phyloP scores from a whole-genome alignment of 257 asterid genomes.

The Craterostigma plantagineum region DNA sequence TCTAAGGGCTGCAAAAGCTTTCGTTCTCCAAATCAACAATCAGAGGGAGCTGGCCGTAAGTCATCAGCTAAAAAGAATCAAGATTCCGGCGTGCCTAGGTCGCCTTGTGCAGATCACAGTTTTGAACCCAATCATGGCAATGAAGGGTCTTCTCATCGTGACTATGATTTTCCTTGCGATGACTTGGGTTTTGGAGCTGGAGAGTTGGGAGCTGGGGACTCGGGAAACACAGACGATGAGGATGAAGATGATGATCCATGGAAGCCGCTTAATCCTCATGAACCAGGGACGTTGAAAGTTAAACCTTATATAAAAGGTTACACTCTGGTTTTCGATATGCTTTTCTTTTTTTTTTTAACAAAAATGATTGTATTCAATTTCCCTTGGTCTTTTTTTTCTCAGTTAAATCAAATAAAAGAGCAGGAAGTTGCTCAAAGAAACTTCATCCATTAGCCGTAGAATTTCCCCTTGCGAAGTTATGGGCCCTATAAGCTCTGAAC shows the following conservation, averaged over 20 bases:
- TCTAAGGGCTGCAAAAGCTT: constrained; percentile 43
- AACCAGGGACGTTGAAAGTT: constrained; percentile 66
- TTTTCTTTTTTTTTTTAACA: background rate
- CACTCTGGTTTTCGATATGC: background rate
- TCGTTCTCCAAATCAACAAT: constrained; percentile 35
- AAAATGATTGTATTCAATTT: background rate
- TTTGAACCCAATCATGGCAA: constrained; percentile 22
- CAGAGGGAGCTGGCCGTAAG: constrained; percentile 35
- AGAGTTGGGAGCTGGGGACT: constrained; percentile 12
- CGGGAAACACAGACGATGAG: constrained; percentile 24
- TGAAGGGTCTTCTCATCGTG: constrained; percentile 19
- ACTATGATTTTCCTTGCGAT: constrained; percentile 22
- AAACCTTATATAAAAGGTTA: constrained; percentile 61
- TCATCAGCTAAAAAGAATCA: constrained; percentile 30
- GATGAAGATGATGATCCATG: constrained; percentile 74
- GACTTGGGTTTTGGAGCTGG: constrained; percentile 26
- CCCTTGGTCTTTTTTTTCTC: constrained; percentile 12
- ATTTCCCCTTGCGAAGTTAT: constrained; percentile 63
- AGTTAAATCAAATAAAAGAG: constrained; percentile 40
- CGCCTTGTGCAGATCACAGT: constrained; percentile 22
- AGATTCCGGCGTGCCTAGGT: constrained; percentile 19
- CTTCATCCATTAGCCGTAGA: constrained; percentile 23
- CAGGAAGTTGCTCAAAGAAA: constrained; percentile 22
- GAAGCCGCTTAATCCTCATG: constrained; percentile 94
- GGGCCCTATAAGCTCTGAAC: constrained; percentile 43